Evolutionary conservation across 2,329 filamentous ascomycete genomes (phyloP).

Genomic region (Calonectria henricotiae): DNA sequence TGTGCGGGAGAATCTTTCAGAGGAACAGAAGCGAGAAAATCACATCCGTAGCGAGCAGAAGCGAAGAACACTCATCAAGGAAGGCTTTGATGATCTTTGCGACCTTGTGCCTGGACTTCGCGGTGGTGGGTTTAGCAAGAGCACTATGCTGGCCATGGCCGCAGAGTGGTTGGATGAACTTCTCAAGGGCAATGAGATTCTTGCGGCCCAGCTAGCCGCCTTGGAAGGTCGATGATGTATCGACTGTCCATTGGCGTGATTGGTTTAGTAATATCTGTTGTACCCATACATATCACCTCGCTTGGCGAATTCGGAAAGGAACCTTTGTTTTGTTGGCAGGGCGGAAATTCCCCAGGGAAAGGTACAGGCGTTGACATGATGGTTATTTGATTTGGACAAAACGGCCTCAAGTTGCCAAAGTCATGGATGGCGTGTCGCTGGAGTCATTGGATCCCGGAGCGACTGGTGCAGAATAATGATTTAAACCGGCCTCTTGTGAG

Average conservation of each 20-base stretch:
- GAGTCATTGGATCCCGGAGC: slow-evolving; percentile 44
- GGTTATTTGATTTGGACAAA: slow-evolving; percentile 34
- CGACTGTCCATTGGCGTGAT: slow-evolving; percentile 3
- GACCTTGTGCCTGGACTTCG: slow-evolving; percentile 83
- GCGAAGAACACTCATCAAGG: slow-evolving; percentile 84
- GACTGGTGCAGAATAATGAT: slow-evolving; percentile 44
- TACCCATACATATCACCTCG: slow-evolving; percentile 39
- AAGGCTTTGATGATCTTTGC: slow-evolving; percentile 86
- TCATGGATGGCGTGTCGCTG: slow-evolving; percentile 35
- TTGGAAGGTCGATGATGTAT: slow-evolving; percentile 50
- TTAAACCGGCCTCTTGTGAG: slow-evolving; percentile 26
- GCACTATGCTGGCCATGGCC: slow-evolving; percentile 82
- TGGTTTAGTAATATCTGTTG: slow-evolving; percentile 24
- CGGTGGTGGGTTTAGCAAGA: slow-evolving; percentile 86
- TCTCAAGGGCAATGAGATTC: slow-evolving; percentile 76
- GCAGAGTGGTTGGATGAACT: slow-evolving; percentile 85
- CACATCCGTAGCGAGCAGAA: slow-evolving; percentile 93
- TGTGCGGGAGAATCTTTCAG: slow-evolving; percentile 80
- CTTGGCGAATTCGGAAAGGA: slow-evolving; percentile 39
- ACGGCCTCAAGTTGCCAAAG: slow-evolving; percentile 31
- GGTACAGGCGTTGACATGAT: slow-evolving; percentile 48
- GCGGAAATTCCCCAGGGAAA: slow-evolving; percentile 38
- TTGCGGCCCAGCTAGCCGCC: slow-evolving; percentile 70
- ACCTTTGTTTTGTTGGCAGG: slow-evolving; percentile 39
- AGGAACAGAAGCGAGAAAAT: slow-evolving; percentile 88